Percentiles rank a stretch among this genome's conserved stretches.
These are phyloP conservation scores for Gossypium schwendimanii DNA, from an alignment of 441 rosid species.

Conservation along the genomic window DNA sequence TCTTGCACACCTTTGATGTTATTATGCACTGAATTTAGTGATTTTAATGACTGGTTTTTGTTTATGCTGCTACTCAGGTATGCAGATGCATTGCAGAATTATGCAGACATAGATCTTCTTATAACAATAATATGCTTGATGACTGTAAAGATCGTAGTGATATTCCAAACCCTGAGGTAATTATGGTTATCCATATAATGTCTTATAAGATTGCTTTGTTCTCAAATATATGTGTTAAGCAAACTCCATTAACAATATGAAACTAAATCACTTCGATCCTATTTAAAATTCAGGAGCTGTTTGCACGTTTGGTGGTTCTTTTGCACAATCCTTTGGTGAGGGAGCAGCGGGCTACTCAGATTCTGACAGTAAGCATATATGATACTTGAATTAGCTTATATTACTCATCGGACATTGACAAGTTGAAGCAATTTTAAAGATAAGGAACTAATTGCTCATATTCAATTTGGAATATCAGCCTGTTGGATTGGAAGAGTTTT, in stretches of 20 bases:
- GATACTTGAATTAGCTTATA: conserved; percentile 11
- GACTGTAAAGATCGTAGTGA: conserved; percentile 85
- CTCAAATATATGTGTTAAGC: background rate
- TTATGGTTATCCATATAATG: conserved; percentile 16
- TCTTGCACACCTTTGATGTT: background rate
- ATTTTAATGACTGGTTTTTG: conserved; percentile 1
- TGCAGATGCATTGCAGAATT: conserved; percentile 97
- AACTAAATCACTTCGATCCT: conserved; percentile 12
- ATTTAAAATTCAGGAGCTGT: conserved; percentile 57
- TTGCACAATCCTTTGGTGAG: conserved; percentile 88
- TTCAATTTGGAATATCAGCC: background rate
- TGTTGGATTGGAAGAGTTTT: background rate
- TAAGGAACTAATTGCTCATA: background rate
- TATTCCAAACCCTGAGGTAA: conserved; percentile 86
- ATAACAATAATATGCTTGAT: conserved; percentile 51
- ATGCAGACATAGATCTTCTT: conserved; percentile 58
- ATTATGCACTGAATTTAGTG: background rate
- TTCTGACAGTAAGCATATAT: conserved; percentile 64
- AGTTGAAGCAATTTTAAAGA: background rate
- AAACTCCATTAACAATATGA: background rate
- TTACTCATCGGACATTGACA: background rate
- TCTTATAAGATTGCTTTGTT: conserved; percentile 12
- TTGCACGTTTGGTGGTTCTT: conserved; percentile 91
- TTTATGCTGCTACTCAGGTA: conserved; percentile 48
- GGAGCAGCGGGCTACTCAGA: conserved; percentile 85